Evolutionary conservation across 2,329 filamentous ascomycete genomes (phyloP).

Genomic region (Verticillium klebahnii): DNA sequence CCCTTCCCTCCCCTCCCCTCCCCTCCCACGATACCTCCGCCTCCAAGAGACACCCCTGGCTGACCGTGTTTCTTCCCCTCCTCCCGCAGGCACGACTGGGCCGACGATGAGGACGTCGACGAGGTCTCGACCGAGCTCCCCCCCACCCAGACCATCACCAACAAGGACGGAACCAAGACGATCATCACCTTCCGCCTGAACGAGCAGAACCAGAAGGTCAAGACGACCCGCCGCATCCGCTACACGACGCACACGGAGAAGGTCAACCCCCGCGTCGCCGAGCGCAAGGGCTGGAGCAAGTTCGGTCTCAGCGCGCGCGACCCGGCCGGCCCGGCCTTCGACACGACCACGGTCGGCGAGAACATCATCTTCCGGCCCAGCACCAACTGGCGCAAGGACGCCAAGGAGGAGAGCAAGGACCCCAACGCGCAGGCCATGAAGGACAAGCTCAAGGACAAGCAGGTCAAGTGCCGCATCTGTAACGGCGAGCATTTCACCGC

Average conservation of each 20-base stretch:
- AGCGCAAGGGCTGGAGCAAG: constrained; percentile 89
- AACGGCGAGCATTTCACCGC: constrained; percentile 98
- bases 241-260: constrained; percentile 86
- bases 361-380: constrained; percentile 96
- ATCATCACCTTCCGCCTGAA: constrained; percentile 86
- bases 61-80: background rate
- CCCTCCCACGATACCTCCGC: background rate
- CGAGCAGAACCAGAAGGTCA: constrained; percentile 92
- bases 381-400: constrained; percentile 89
- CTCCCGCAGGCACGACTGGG: constrained; percentile 68
- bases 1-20: background rate
- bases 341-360: constrained; percentile 91
- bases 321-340: constrained; percentile 71
- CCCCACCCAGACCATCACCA: constrained; percentile 80
- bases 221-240: constrained; percentile 93
- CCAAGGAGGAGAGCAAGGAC: constrained; percentile 74
- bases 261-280: constrained; percentile 94
- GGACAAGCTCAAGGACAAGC: constrained; percentile 92
- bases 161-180: constrained; percentile 98
- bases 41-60: background rate
- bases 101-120: constrained; percentile 90
- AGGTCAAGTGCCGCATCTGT: constrained; percentile 99
- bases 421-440: constrained; percentile 70
- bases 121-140: constrained; percentile 68
- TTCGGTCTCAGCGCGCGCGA: constrained; percentile 90